Evolutionary conservation across 345 rosid species (phyloP), one percentile per base, ranked within the genome.

Genomic region (Lagerstroemia speciosa): DNA sequence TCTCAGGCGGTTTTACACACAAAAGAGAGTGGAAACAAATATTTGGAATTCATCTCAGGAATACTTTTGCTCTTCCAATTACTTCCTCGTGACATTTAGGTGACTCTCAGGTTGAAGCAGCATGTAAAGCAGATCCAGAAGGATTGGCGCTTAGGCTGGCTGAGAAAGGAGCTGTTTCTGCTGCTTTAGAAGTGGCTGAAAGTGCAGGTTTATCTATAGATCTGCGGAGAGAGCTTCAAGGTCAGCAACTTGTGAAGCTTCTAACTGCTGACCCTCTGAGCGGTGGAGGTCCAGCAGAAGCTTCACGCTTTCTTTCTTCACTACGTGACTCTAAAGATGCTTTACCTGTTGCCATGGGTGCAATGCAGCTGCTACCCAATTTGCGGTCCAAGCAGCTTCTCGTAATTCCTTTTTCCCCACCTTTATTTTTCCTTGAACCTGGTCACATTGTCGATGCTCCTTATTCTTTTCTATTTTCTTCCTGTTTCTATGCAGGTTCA

Each of bases 211-310:
- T 93, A 75, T 86, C 98, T 69, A 81, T 74, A 78, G 91, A 89
- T 77, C 72, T 93, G 82, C 83, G 96, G 77, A 86, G 98, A 80
- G 98, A 93, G 80, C 82, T 93, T 71, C 96, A 91, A 78, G 94
- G 96, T 70, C 83, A 95, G 66, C 98, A 93, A 65, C 97, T 93
- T 78, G 98, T 93, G 82, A 93, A 91, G 78, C 97, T 91, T 85
- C 89, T 93, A 38, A 93, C 94, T 63, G 88, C 94, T 65, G 97
- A 93, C 72, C 98, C 98, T 71, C 94, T 93, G 72, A 93, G 77
- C 76, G 98, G 98, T 43, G 98, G 98, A 70, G 98, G 97, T 78
- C 98, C 98, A 73, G 93, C 98, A 22, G 97, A 93, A 87, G 98
- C 98, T 46, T 93, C 98, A 55, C 91, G 98, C 57, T 93, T 93